Evolutionary conservation across 805 yeast species (phyloP).

Genomic region (Kazachstania viticola): DNA sequence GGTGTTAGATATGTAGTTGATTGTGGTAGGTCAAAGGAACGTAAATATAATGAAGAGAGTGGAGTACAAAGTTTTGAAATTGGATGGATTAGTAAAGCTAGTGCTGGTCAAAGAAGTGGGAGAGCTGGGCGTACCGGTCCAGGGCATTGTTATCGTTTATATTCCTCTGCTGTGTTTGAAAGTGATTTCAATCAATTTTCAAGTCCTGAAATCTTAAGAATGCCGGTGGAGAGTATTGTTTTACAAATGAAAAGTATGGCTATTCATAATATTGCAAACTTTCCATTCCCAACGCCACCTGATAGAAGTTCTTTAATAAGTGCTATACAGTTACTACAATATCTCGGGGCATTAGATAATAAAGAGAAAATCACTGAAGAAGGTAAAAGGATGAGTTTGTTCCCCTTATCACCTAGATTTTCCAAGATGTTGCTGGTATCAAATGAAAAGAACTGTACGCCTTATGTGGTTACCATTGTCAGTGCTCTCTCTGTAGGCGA

Average conservation of each 20-base stretch:
- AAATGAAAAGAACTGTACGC: constrained; percentile 74
- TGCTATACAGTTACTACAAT: constrained; percentile 57
- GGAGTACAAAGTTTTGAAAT: constrained; percentile 90
- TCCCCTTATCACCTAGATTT: constrained; percentile 90
- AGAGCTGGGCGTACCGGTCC: constrained; percentile 99
- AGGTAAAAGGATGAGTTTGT: constrained; percentile 77
- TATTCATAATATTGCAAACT: constrained; percentile 75
- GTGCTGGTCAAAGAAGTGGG: constrained; percentile 91
- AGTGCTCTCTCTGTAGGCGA: constrained; percentile 91
- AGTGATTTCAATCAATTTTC: constrained; percentile 74
- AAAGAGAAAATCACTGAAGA: constrained; percentile 54
- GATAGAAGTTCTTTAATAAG: constrained; percentile 43
- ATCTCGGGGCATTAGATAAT: constrained; percentile 63
- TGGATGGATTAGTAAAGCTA: constrained; percentile 89
- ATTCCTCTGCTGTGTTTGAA: constrained; percentile 88
- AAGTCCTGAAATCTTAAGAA: constrained; percentile 79
- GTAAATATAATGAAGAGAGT: constrained; percentile 67
- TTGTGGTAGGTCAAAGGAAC: constrained; percentile 86
- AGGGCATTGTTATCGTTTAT: constrained; percentile 89
- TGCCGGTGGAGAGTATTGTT: constrained; percentile 96
- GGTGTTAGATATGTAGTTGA: constrained; percentile 91
- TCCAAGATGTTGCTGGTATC: constrained; percentile 84
- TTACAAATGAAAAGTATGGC: constrained; percentile 96
- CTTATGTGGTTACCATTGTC: constrained; percentile 83
- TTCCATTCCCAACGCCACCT: constrained; percentile 96